phyloP scores from a whole-genome alignment of 371 early-diverging fungal species.

The Entomophthora muscae region DNA sequence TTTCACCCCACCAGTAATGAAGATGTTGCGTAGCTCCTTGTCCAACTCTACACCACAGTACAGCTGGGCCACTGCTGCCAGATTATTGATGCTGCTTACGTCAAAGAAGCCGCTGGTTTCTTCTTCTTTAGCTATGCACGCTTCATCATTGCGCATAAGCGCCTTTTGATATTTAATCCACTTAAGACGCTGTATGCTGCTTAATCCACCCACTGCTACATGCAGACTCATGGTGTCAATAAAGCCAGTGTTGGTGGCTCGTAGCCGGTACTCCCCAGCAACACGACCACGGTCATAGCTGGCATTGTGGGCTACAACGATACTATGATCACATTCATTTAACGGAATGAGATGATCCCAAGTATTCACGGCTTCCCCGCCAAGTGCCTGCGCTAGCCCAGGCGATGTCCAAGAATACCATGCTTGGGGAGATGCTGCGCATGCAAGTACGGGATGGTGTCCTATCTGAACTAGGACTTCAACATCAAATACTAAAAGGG shows the following conservation, averaged over 20 bases:
- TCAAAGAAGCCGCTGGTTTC: constrained; percentile 27
- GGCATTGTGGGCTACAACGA: constrained; percentile 85
- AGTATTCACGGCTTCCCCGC: constrained; percentile 19
- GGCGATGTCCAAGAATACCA: constrained; percentile 95
- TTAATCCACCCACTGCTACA: constrained; percentile 76
- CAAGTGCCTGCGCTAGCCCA: constrained; percentile 19
- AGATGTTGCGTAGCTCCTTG: constrained; percentile 50
- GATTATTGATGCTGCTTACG: constrained; percentile 58
- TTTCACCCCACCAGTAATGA: constrained; percentile 34
- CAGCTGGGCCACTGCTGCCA: constrained; percentile 59
- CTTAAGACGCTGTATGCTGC: constrained; percentile 66
- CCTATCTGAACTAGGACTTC: constrained; percentile 53
- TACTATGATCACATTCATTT: constrained; percentile 16
- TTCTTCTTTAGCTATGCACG: constrained; percentile 14
- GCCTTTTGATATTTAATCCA: constrained; percentile 56
- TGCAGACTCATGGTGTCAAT: constrained; percentile 93
- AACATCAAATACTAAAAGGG: constrained; percentile 70
- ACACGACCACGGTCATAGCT: constrained; percentile 82
- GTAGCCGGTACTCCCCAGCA: constrained; percentile 60
- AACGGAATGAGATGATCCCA: constrained; percentile 45
- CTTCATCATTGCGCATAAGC: constrained; percentile 14
- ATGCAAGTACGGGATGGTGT: constrained; percentile 65
- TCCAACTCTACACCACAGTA: constrained; percentile 53
- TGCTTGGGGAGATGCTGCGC: constrained; percentile 45
- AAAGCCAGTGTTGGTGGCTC: constrained; percentile 32